A percentile compares a stretch with the other conserved stretches of the same genome.
Evolutionary conservation across 2,329 filamentous ascomycete genomes (phyloP).

Genomic region (Calonectria henricotiae): DNA sequence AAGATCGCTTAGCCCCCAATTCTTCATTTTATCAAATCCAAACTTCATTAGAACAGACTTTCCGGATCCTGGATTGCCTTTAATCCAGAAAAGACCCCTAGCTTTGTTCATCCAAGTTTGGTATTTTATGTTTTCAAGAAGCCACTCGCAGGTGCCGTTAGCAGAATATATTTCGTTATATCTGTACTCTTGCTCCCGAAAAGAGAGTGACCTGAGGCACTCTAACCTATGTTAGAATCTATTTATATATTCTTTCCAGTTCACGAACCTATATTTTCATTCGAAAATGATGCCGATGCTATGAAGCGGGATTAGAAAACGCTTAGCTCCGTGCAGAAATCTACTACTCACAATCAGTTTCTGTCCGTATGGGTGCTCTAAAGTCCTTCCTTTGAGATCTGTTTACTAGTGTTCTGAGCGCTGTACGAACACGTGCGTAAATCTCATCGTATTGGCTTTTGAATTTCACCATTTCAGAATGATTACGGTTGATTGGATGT

Average conservation of each 20-base stretch:
- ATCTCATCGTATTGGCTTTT: conserved; percentile 15
- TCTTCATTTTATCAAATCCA: background rate
- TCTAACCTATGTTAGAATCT: conserved; percentile 9
- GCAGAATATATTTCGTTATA: conserved; percentile 21
- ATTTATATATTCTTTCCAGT: background rate
- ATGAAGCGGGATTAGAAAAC: background rate
- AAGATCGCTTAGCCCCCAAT: background rate
- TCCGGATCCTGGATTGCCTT: conserved; percentile 30
- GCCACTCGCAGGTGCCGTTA: conserved; percentile 22
- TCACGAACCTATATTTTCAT: background rate
- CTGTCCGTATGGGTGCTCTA: background rate
- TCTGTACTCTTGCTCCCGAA: conserved; percentile 26
- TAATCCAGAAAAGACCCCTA: conserved; percentile 31
- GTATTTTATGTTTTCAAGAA: conserved; percentile 25
- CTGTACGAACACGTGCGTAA: conserved; percentile 13
- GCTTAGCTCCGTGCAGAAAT: too few relatives aligned
- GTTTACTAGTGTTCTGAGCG: background rate
- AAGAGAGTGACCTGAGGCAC: conserved; percentile 26
- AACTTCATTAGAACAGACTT: conserved; percentile 32
- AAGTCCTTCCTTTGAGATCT: background rate
- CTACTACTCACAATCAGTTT: background rate
- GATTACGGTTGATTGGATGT: conserved; percentile 28
- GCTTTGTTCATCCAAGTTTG: conserved; percentile 24
- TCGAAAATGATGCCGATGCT: background rate
- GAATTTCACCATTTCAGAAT: conserved; percentile 30